Percentiles rank a stretch among this genome's conserved stretches.
These are phyloP conservation scores for Psilocybe subaeruginosa DNA, from an alignment of 768 basidiomycete species.

Conservation along the genomic window DNA sequence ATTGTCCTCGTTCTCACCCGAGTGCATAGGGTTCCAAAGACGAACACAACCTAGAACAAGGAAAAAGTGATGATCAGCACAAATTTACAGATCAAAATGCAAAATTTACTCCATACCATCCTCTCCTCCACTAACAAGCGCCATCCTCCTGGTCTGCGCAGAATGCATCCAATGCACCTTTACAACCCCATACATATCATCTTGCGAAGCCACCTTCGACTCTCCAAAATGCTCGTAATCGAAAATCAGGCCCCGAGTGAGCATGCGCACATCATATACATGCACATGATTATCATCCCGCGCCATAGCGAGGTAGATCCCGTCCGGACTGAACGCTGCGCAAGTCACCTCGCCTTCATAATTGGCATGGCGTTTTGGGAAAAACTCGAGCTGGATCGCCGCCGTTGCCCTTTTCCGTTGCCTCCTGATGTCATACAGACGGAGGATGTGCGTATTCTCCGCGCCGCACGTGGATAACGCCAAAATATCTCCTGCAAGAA, in stretches of 20 bases:
- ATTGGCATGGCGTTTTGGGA: slow-evolving; percentile 21
- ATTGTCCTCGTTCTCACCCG: slow-evolving; percentile 39
- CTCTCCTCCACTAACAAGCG: slow-evolving; percentile 62
- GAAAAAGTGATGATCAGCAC: background rate
- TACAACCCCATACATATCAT: slow-evolving; percentile 50
- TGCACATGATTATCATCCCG: slow-evolving; percentile 61
- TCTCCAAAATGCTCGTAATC: slow-evolving; percentile 47
- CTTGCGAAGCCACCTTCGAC: slow-evolving; percentile 32
- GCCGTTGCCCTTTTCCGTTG: slow-evolving; percentile 28
- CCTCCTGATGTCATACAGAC: slow-evolving; percentile 55
- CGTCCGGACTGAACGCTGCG: slow-evolving; percentile 61
- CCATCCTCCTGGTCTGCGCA: slow-evolving; percentile 33
- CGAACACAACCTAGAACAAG: slow-evolving; percentile 61
- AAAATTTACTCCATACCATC: slow-evolving; percentile 50
- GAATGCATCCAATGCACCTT: slow-evolving; percentile 56
- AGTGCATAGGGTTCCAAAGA: slow-evolving; percentile 62
- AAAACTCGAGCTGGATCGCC: slow-evolving; percentile 37
- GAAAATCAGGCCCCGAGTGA: slow-evolving; percentile 47
- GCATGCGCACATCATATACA: slow-evolving; percentile 64
- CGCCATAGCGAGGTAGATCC: slow-evolving; percentile 59
- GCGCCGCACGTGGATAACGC: slow-evolving; percentile 36
- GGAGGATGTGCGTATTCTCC: slow-evolving; percentile 37
- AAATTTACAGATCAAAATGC: background rate
- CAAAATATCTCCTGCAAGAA: slow-evolving; percentile 17
- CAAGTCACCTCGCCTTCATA: slow-evolving; percentile 49